Evolutionary conservation across 257 asterid species (phyloP).

Genomic region (Galeopsis tetrahit): DNA sequence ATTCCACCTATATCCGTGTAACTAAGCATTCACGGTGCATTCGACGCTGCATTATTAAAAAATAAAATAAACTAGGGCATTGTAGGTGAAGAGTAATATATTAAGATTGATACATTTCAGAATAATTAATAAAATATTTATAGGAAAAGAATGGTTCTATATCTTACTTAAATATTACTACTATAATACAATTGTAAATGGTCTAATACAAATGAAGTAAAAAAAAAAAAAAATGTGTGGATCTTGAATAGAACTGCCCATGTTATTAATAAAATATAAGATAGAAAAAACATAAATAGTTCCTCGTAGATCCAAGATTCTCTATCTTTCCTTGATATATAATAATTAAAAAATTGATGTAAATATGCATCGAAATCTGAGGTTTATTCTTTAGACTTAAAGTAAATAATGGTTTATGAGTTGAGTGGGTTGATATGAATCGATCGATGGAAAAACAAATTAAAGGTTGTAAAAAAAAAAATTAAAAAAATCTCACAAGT

Average conservation of each 20-base stretch:
- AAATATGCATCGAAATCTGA: neutral
- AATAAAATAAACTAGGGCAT: no score
- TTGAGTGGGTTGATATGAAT: no score
- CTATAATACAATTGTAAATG: neutral
- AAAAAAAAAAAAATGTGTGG: neutral
- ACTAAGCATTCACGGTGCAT: no score
- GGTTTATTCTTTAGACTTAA: neutral
- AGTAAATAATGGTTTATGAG: neutral
- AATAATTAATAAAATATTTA: no score
- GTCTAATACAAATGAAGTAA: no score
- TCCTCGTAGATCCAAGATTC: conserved; percentile 36
- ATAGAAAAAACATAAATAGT: neutral
- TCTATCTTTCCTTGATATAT: neutral
- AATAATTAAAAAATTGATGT: neutral
- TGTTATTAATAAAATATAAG: neutral
- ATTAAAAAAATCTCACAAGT: no score
- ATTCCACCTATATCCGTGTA: no score
- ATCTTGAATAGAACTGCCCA: neutral
- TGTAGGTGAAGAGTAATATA: neutral
- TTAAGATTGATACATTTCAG: neutral
- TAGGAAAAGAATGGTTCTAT: no score
- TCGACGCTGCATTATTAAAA: no score
- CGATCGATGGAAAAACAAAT: no score
- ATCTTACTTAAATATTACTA: no score
- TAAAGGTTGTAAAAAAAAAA: no score